Evolutionary conservation across 345 rosid species (phyloP), one percentile per base, ranked within the genome.

Genomic region (Orychophragmus violaceus): DNA sequence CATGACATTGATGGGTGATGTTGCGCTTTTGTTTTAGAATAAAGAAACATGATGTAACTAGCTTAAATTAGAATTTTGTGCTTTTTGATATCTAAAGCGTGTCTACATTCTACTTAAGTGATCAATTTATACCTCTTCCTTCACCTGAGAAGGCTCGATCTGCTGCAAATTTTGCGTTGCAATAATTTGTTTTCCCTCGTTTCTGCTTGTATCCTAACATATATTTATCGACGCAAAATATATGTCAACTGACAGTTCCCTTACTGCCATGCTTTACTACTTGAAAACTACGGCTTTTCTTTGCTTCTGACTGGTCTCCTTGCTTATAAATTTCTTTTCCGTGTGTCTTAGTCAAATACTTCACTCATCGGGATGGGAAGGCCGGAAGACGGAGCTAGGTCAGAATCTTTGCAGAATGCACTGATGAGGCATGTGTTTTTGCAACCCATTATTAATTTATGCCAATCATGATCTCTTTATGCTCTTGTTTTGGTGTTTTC

Each of bases 321-420:
- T 62, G 18, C 17, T 70, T 42, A 22, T 64, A 22, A 30, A 16
- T 76, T n/a, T 32, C 2, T 59, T 72, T 25, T 44, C 22, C 76
- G 11, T 29, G 58, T 17, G 46, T 14, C 46, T 9, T 69, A 82
- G 85, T 74, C 76, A 25, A 76, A 67, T 63, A 46, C 61, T 30
- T 57, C 71, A 17, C 62, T 74, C 23, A 80, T 64, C 45, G 79
- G 77, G 61, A 71, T 64, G 35, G 79, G 75, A 58, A 74, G 59
- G 33, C 69, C 79, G 11, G 68, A 72, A 74, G 87, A 76, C 32
- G 81, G 80, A 75, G 83, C 70, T 72, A 83, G 85, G 85, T 85
- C 83, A 82, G 90, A 80, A 79, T 76, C 81, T 78, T 64, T 74
- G 80, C 87, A 72, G 76, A 84, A 67, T 76, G 79, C 80, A 71